Base-by-base conservation (phyloP, 805 yeast species). In the Yamadazyma olivae region DNA sequence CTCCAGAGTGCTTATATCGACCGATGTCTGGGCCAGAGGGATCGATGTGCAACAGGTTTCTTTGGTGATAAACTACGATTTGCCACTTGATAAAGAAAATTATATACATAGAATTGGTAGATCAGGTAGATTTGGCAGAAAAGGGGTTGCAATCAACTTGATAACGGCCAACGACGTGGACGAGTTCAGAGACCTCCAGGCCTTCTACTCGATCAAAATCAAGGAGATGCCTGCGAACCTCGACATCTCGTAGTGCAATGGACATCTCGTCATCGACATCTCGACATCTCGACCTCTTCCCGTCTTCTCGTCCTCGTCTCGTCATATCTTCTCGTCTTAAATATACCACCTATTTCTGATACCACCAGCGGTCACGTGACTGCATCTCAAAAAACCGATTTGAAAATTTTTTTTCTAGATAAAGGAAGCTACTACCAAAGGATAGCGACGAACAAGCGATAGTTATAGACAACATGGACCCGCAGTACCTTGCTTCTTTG, bases 21-120 rank as follows among this genome's bases (percentile, higher is more conserved):
- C 99, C 27, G 99, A 93, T 67, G 84, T 93, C 54, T 85, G 91
- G 83, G 99, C 99, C 33, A 78, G 99, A 67, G 99, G 99, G 59
- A 93, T 91, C 49, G 99, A 91, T 67, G 98, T 91, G 43, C 99
- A 91, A 71, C 98, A 91, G 61, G 96, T 91, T 32, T 90, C 97
- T 9, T 69, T 91, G 49, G 99, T 91, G 42, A 87, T 91, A 56
- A 91, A 91, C 75, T 91, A 86, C 69, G 99, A 91, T 65, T 70
- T 91, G 61, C 98, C 99, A 38, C 64, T 77, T 46, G 89, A 93
- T 75, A 81, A 83, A 59, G 98, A 91, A 66, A 91, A 91, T 75
- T 91, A 91, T 65, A 82, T 91, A 57, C 99, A 91, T 73, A 79
- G 99, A 68, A 91, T 91, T 50, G 99, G 99, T 64, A 83, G 99